Base-by-base conservation (phyloP, 2,329 filamentous ascomycete species). In the Fusarium paranaense region DNA sequence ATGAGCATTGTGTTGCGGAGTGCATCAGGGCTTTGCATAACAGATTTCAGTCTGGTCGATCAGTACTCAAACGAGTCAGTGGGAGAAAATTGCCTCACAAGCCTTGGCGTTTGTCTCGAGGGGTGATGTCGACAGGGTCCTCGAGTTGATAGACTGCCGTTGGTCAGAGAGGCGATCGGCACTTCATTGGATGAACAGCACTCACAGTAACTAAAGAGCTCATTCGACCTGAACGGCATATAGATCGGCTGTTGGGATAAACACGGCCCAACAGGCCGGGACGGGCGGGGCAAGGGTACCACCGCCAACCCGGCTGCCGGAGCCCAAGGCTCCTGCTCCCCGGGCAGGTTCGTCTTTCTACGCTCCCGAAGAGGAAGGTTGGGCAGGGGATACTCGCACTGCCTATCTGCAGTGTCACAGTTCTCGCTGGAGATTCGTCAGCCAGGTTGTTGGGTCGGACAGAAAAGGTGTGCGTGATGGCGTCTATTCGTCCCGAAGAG, bases 201-300 rank as follows among this genome's bases (percentile, higher is more conserved):
- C 72, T 66, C 56, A 76, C 76, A 78, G 62, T 78, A 78, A 25
- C 73, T 69, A 1, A 78, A 72, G 1, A 78, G 70, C 52, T 76
- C 76, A 8, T 63, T 68, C 13, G 76, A 78, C 35, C 64, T 71
- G 52, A 71, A 76, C 0, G 75, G 75, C 75, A 78, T 76, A 1
- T 10, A 37, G 8, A 71, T 74, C 3, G 73, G 62, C 2, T 76
- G 40, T 45, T 45, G 54, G 14, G 63, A 64, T 5, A 66, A 16
- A 10, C 70, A 68, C 0, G 69, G 63, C 2, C 71, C 66, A 14
- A 68, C 22, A 16, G 45, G 38, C 18, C n/a, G 47, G 4, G 72
- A 38, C 16, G 45, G 38, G n/a, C 27, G 47, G 5, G 72, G 50
- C n/a, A 74, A 25, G 7, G 40, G 40, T 33, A 58, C 20, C 14